These are phyloP conservation scores for Pyrenochaeta sp. DNA, from an alignment of 2,329 filamentous ascomycete genomes.

Conservation along the genomic window DNA sequence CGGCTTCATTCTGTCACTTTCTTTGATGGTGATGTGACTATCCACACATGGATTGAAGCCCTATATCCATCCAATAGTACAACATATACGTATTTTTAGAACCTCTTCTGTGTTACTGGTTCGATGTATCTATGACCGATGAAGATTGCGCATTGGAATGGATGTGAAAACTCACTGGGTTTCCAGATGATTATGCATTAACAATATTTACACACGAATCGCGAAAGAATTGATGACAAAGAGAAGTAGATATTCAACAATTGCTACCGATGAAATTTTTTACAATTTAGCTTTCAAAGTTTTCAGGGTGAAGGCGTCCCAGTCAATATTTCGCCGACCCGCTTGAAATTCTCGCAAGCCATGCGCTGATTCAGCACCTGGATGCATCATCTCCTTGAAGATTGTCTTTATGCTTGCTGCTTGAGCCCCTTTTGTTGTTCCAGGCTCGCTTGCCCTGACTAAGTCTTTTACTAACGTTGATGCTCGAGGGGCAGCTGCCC, in stretches of 20 bases:
- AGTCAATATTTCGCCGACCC: constrained; percentile 7
- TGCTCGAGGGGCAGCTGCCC: constrained; percentile 1
- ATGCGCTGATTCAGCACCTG: constrained; percentile 4
- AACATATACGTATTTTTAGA: too few relatives aligned
- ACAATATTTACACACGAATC: too few relatives aligned
- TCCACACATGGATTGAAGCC: not conserved
- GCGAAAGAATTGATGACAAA: too few relatives aligned
- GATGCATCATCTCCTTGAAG: constrained; percentile 17
- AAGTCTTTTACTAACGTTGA: constrained; percentile 4
- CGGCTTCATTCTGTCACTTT: too few relatives aligned
- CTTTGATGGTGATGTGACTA: not conserved
- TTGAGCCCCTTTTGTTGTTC: not conserved
- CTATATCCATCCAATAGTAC: too few relatives aligned
- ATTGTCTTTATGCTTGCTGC: constrained; percentile 2
- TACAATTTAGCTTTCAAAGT: constrained; percentile 3
- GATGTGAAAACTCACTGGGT: too few relatives aligned
- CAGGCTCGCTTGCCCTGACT: not conserved
- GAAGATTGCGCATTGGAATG: too few relatives aligned
- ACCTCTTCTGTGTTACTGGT: too few relatives aligned
- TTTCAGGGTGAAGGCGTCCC: constrained; percentile 1
- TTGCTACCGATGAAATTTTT: not conserved
- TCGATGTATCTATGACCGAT: too few relatives aligned
- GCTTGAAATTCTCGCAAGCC: constrained; percentile 15
- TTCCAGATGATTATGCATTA: too few relatives aligned
- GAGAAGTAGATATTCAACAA: too few relatives aligned